phyloP scores from a whole-genome alignment of 2,329 filamentous ascomycete species.

The Aaosphaeria pasadenensis region DNA sequence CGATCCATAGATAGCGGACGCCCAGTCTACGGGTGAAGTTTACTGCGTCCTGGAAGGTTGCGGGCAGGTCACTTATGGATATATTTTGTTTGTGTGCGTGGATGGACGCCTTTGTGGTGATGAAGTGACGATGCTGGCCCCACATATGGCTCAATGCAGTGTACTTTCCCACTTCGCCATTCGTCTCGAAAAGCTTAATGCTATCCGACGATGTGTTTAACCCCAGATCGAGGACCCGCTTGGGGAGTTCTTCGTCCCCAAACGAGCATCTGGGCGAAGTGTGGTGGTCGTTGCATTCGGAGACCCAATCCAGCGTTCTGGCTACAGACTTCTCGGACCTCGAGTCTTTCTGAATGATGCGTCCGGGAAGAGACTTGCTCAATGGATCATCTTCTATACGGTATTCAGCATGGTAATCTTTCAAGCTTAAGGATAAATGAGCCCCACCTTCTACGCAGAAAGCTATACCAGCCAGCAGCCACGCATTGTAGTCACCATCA shows the following conservation, averaged over 20 bases:
- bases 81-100: background rate
- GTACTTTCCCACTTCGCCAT: constrained; percentile 4
- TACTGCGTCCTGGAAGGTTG: constrained; percentile 21
- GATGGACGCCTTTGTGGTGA: constrained; percentile 5
- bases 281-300: background rate
- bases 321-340: background rate
- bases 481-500: background rate
- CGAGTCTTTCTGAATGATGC: background rate
- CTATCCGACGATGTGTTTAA: background rate
- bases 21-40: constrained; percentile 12
- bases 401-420: background rate
- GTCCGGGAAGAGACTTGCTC: background rate
- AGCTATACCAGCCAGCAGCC: constrained; percentile 4
- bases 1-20: constrained; percentile 24
- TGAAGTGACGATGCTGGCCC: constrained; percentile 5
- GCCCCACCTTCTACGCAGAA: constrained; percentile 6
- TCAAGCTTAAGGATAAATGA: background rate
- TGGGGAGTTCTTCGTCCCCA: background rate
- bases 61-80: constrained; percentile 7
- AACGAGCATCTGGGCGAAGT: background rate
- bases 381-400: background rate
- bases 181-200: constrained; percentile 1
- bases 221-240: background rate
- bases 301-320: background rate
- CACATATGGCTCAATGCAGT: constrained; percentile 12